Evolutionary conservation across 768 basidiomycete species (phyloP).

Genomic region (Gyrodon lividus): DNA sequence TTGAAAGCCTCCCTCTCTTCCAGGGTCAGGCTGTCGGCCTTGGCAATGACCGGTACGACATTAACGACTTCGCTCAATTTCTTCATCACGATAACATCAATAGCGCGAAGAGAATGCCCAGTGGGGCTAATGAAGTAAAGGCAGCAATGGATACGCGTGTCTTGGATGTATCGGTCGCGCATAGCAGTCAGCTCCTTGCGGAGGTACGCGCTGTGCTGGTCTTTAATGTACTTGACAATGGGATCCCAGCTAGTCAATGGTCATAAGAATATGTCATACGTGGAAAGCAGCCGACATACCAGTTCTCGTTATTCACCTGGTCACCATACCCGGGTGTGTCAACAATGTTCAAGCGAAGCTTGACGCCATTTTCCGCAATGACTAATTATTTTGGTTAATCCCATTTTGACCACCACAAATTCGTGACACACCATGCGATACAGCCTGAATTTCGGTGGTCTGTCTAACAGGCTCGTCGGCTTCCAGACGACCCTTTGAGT

Average conservation of each 20-base stretch:
- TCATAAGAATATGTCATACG: slow-evolving; percentile 4
- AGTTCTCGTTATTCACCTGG: slow-evolving; percentile 98
- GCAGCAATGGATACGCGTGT: slow-evolving; percentile 98
- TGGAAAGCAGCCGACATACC: slow-evolving; percentile 48
- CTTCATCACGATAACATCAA: slow-evolving; percentile 99
- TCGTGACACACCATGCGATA: slow-evolving; percentile 76
- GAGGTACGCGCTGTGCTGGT: slow-evolving; percentile 98
- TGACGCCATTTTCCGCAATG: slow-evolving; percentile 94
- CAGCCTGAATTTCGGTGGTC: slow-evolving; percentile 96
- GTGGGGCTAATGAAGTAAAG: slow-evolving; percentile 99
- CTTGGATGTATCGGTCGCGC: slow-evolving; percentile 97
- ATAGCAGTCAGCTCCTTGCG: slow-evolving; percentile 98
- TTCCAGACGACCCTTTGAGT: slow-evolving; percentile 91
- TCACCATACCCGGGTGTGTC: slow-evolving; percentile 99
- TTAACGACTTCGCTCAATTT: slow-evolving; percentile 99
- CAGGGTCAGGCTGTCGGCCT: slow-evolving; percentile 89
- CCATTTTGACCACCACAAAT: not conserved
- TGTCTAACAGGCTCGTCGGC: slow-evolving; percentile 88
- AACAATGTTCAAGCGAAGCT: slow-evolving; percentile 93
- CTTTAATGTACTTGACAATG: slow-evolving; percentile 98
- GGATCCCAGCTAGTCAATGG: slow-evolving; percentile 84
- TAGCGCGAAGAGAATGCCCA: slow-evolving; percentile 94
- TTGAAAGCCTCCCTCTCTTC: slow-evolving; percentile 95
- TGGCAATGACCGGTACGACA: slow-evolving; percentile 99
- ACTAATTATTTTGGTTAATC: slow-evolving; percentile 46